phyloP scores from a whole-genome alignment of 2,329 filamentous ascomycete genomes.

The Phaeomoniella chlamydospora region DNA sequence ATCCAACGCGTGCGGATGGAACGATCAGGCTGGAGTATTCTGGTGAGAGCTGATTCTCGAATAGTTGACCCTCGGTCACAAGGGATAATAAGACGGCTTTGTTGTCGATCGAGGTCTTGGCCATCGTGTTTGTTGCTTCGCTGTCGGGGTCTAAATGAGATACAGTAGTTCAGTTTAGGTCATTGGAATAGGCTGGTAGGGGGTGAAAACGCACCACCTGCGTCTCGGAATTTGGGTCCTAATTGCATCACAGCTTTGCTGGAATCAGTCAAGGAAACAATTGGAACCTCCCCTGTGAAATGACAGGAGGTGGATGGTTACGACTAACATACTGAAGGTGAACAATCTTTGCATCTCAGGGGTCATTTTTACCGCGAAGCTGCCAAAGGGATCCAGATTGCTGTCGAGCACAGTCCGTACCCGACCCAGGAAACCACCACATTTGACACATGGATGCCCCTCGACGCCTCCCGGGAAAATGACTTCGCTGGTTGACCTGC shows the following conservation, averaged over 20 bases:
- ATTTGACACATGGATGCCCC: too few species aligned
- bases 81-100: background rate
- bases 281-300: too few species aligned
- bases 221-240: background rate
- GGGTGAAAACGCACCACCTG: too few species aligned
- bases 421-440: too few species aligned
- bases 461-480: too few species aligned
- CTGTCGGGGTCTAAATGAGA: background rate
- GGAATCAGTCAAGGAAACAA: background rate
- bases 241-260: background rate
- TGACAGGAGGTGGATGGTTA: too few species aligned
- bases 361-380: background rate
- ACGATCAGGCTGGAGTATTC: background rate
- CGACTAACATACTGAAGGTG: background rate
- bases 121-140: background rate
- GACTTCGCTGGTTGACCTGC: too few species aligned
- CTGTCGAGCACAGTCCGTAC: background rate
- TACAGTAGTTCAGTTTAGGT: too few species aligned
- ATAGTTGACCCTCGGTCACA: background rate
- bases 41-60: background rate
- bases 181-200: too few species aligned
- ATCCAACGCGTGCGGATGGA: background rate
- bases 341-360: background rate
- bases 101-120: background rate
- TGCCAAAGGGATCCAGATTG: background rate